A percentile compares a stretch with the other conserved stretches of the same genome.
Evolutionary conservation across 2,329 filamentous ascomycete species (phyloP).

Genomic region (Ustilaginoidea virens): DNA sequence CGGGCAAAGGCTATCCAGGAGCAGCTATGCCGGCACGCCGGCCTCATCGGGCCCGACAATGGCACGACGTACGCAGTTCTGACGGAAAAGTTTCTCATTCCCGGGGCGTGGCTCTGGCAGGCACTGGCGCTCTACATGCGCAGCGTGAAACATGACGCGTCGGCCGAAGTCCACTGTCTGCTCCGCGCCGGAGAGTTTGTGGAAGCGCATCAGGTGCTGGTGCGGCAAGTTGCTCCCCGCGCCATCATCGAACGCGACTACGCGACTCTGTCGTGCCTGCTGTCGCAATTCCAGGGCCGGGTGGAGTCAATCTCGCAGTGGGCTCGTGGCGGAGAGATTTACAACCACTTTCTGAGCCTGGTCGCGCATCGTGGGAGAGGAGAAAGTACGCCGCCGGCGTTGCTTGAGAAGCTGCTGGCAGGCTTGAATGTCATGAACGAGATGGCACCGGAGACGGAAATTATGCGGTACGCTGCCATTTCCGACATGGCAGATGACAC

Average conservation of each 20-base stretch:
- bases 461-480: slow-evolving; percentile 50
- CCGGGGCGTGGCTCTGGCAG: slow-evolving; percentile 68
- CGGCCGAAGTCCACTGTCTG: slow-evolving; percentile 62
- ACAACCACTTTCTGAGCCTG: slow-evolving; percentile 44
- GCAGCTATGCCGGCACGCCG: slow-evolving; percentile 58
- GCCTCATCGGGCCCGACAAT: slow-evolving; percentile 43
- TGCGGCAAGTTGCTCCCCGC: slow-evolving; percentile 63
- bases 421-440: slow-evolving; percentile 41
- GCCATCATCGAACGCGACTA: slow-evolving; percentile 76
- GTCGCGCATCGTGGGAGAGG: slow-evolving; percentile 27
- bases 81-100: slow-evolving; percentile 51
- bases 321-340: slow-evolving; percentile 68
- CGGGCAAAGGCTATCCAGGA: slow-evolving; percentile 56
- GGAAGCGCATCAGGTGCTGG: slow-evolving; percentile 74
- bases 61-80: slow-evolving; percentile 43
- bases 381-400: slow-evolving; percentile 23
- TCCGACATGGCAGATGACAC: slow-evolving; percentile 69
- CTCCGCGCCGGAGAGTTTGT: slow-evolving; percentile 60
- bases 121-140: slow-evolving; percentile 75
- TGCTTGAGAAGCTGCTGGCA: slow-evolving; percentile 40
- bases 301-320: slow-evolving; percentile 53
- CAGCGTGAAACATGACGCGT: slow-evolving; percentile 52
- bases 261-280: slow-evolving; percentile 48
- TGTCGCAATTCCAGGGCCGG: slow-evolving; percentile 54
- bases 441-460: slow-evolving; percentile 25